Conservation (phyloP, 257 asterid species). For the Salvia miltiorrhiza region DNA sequence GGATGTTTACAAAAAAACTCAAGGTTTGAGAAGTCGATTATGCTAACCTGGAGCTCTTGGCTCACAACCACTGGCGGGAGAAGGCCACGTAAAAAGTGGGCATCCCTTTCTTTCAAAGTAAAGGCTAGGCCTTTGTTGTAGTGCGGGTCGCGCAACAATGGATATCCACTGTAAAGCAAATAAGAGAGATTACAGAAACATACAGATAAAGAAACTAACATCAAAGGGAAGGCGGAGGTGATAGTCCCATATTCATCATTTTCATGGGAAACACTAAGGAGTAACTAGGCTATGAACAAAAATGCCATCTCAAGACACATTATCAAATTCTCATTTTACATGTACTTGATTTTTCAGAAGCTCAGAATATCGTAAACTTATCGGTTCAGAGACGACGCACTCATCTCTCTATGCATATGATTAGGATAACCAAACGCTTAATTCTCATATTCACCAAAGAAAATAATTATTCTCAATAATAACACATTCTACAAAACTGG, state of each 20-base stretch:
- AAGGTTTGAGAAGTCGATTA: conserved; percentile 2
- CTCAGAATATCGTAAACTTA: too few relatives aligned
- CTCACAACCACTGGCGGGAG: conserved; percentile 80
- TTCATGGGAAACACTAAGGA: background rate
- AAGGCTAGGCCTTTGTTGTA: conserved; percentile 97
- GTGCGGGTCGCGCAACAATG: conserved; percentile 96
- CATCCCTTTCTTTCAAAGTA: conserved; percentile 83
- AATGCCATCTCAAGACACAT: background rate
- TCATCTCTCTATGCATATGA: too few relatives aligned
- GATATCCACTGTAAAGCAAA: conserved; percentile 74
- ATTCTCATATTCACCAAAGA: background rate
- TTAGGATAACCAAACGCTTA: background rate
- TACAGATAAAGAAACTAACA: background rate
- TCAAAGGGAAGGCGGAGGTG: background rate
- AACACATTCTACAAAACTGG: background rate
- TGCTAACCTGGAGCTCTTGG: conserved; percentile 80
- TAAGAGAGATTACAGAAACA: conserved; percentile 9
- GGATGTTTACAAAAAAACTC: background rate
- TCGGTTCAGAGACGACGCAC: too few relatives aligned
- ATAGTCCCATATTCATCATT: background rate
- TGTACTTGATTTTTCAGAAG: background rate
- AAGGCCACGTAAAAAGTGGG: conserved; percentile 96
- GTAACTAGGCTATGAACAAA: background rate
- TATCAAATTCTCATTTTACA: background rate
- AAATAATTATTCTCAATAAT: background rate